Base-by-base conservation (phyloP, 1,284 basidiomycete species). In the Clitocybe nebularis region DNA sequence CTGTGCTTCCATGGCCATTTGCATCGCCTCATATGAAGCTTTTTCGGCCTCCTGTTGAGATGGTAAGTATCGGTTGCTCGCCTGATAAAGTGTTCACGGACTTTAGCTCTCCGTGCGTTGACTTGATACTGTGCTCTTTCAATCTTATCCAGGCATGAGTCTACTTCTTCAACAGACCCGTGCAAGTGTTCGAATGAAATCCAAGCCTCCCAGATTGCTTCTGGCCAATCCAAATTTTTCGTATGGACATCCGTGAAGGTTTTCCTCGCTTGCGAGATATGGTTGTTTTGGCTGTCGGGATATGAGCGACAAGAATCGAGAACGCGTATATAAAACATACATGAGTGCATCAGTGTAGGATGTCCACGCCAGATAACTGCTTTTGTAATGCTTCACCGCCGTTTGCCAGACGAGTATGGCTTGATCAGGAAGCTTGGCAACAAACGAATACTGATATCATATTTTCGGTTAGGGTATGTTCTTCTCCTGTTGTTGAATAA, bases 151-250 rank as follows among this genome's bases (percentile, higher is more conserved):
- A 84, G 61, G 7, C 87, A 84, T 5, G 73, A 68, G 28, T 90
- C 78, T 11, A 96, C 62, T 4, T 84, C 79, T 29, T 78, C 68
- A 5, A 90, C 66, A 5, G 77, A 72, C 0, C 95, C 95, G 52
- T 91, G 74, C 3, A 88, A 66, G 49, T 91, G 81, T 60, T 98
- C 95, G 52, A 98, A 96, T 10, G 74, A 67, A 3, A 84, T 58
- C 84, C 90, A 96, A 0, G 88, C 85, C 45, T 93, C 88, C 79
- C 91, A 91, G 4, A 98, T 69, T 2, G 83, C 85, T 61, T 96
- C 93, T 0, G 93, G 91, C 86, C 93, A 96, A 63, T 97, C 93
- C 29, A 95, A 55, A 33, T 82, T 75, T 58, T 84, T 85, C 33
- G 71, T 67, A 40, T 80, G 77, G 9, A 84, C 69, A 43, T 81